These are phyloP conservation scores for Aspergillus amoenus DNA, from an alignment of 2,329 filamentous ascomycete species.

Conservation along the genomic window DNA sequence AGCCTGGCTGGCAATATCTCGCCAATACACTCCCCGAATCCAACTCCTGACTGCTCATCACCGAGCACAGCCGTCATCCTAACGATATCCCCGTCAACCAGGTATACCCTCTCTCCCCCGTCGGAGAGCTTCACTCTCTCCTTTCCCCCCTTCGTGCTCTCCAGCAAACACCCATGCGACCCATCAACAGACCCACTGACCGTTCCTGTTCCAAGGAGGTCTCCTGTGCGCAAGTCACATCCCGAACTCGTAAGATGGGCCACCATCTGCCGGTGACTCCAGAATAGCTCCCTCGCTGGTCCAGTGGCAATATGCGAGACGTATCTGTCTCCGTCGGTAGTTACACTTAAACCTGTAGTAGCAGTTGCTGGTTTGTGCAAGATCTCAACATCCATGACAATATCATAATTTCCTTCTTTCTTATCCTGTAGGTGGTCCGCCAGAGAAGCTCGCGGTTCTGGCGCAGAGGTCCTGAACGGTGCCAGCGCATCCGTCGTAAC, in stretches of 20 bases:
- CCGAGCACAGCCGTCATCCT: slow-evolving; percentile 28
- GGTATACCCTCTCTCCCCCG: slow-evolving; percentile 19
- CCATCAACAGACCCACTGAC: slow-evolving; percentile 25
- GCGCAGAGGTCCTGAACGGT: slow-evolving; percentile 21
- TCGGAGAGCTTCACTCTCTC: slow-evolving; percentile 17
- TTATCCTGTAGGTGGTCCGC: slow-evolving; percentile 21
- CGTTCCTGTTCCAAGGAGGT: slow-evolving; percentile 34
- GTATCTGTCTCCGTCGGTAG: background rate
- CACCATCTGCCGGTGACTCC: slow-evolving; percentile 30
- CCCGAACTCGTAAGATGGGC: slow-evolving; percentile 31
- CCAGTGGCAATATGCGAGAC: slow-evolving; percentile 14
- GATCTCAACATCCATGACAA: slow-evolving; percentile 24
- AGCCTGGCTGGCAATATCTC: slow-evolving; percentile 4
- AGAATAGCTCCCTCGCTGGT: slow-evolving; percentile 24
- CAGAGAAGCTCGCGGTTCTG: slow-evolving; percentile 15
- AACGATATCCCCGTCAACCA: slow-evolving; percentile 30
- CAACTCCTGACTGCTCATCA: slow-evolving; percentile 22
- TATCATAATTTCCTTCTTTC: slow-evolving; percentile 19
- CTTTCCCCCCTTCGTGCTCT: slow-evolving; percentile 28
- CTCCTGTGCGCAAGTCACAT: slow-evolving; percentile 29
- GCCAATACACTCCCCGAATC: slow-evolving; percentile 32
- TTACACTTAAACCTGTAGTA: background rate
- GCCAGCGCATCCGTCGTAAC: slow-evolving; percentile 60
- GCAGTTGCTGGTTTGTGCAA: background rate
- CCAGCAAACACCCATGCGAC: slow-evolving; percentile 28